Conservation (phyloP, 2,329 filamentous ascomycete species). For the Aureobasidium subglaciale region DNA sequence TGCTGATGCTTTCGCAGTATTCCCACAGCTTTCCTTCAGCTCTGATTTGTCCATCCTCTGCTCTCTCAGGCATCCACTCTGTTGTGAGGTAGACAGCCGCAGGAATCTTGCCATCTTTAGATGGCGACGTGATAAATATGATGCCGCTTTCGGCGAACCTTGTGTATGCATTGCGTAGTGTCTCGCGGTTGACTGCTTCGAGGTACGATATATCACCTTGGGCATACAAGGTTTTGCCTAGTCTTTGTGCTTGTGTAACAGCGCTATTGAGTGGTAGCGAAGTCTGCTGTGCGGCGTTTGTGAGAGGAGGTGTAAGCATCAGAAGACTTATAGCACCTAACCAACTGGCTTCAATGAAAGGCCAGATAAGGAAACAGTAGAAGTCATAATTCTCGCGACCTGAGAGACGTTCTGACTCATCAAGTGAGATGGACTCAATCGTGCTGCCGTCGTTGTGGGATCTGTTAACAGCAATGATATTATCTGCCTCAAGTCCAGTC, state of each 20-base stretch:
- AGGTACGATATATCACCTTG: constrained; percentile 97
- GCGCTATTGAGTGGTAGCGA: constrained; percentile 76
- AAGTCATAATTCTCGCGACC: constrained; percentile 96
- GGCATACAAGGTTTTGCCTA: constrained; percentile 95
- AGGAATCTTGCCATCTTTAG: constrained; percentile 55
- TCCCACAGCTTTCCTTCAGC: constrained; percentile 78
- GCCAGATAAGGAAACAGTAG: constrained; percentile 98
- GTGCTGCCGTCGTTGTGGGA: constrained; percentile 40
- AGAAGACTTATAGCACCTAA: constrained; percentile 81
- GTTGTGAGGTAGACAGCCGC: constrained; percentile 58
- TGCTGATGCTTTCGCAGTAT: constrained; percentile 82
- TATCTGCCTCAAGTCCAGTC: constrained; percentile 66
- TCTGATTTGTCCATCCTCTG: constrained; percentile 55
- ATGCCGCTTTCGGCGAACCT: constrained; percentile 90
- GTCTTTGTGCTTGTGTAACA: constrained; percentile 66
- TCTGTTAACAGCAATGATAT: constrained; percentile 63
- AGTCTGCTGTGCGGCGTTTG: constrained; percentile 9
- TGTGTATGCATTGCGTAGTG: constrained; percentile 84
- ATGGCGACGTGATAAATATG: constrained; percentile 59
- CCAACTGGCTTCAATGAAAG: constrained; percentile 93
- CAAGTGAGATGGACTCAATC: constrained; percentile 65
- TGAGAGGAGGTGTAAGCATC: constrained; percentile 69
- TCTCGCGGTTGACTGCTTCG: constrained; percentile 97
- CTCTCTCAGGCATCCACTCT: constrained; percentile 52
- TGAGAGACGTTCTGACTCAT: constrained; percentile 64